Conservation (phyloP, 1,284 basidiomycete species). For the Veloporphyrellus conicus region DNA sequence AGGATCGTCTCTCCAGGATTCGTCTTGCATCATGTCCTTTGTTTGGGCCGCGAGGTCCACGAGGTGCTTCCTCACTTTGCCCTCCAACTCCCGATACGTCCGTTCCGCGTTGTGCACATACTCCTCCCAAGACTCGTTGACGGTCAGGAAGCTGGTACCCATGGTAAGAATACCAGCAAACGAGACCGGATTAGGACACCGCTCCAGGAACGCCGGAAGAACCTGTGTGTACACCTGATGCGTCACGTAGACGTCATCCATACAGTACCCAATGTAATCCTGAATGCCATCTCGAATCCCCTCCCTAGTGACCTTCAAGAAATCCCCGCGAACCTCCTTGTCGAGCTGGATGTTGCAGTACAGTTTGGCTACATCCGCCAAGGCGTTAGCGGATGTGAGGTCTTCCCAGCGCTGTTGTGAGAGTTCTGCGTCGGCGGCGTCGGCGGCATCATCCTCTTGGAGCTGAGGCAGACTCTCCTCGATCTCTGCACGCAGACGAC, state of each 20-base stretch:
- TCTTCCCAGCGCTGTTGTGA: conserved; percentile 81
- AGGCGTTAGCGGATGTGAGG: conserved; percentile 86
- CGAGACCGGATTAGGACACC: conserved; percentile 90
- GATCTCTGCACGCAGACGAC: conserved; percentile 44
- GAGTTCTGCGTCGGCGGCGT: conserved; percentile 40
- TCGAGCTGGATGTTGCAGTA: conserved; percentile 82
- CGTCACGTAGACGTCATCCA: conserved; percentile 80
- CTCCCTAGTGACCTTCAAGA: conserved; percentile 61
- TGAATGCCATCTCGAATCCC: conserved; percentile 68
- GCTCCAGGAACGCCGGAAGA: conserved; percentile 78
- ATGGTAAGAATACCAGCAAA: conserved; percentile 90
- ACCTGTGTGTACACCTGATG: conserved; percentile 78
- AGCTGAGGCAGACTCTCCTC: conserved; percentile 43
- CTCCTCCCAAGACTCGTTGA: conserved; percentile 84
- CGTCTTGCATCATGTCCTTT: conserved; percentile 44
- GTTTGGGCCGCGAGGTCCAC: conserved; percentile 67
- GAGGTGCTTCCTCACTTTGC: conserved; percentile 66
- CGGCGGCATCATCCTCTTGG: conserved; percentile 37
- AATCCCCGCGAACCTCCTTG: conserved; percentile 78
- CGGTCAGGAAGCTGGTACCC: conserved; percentile 88
- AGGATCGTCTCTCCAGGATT: conserved; percentile 68
- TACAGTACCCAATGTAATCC: conserved; percentile 86
- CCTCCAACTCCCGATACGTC: conserved; percentile 74
- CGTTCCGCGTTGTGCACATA: conserved; percentile 79
- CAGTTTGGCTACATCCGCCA: conserved; percentile 87